phyloP scores from a whole-genome alignment of 768 basidiomycete genomes.

The Kwoniella europaea region DNA sequence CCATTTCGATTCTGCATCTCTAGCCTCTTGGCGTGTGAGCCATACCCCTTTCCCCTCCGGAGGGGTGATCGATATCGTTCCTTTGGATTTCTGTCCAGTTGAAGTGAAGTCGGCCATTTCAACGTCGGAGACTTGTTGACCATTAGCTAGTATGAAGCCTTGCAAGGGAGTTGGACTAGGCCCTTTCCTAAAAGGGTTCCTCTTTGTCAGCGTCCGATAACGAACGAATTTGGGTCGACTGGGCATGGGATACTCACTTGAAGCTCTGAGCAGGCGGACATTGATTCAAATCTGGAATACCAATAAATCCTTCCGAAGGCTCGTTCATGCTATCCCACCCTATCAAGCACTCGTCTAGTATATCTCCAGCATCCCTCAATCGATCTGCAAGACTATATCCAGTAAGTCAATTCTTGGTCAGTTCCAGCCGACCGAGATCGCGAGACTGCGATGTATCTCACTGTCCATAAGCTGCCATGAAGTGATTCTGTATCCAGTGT shows the following conservation, averaged over 20 bases:
- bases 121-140: slow-evolving; percentile 71
- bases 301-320: slow-evolving; percentile 81
- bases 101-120: slow-evolving; percentile 80
- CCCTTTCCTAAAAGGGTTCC: slow-evolving; percentile 71
- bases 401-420: too few species aligned
- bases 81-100: slow-evolving; percentile 75
- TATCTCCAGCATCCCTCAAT: slow-evolving; percentile 72
- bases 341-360: slow-evolving; percentile 84
- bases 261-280: slow-evolving; percentile 70
- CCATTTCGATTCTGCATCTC: slow-evolving; percentile 64
- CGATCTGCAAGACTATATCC: slow-evolving; percentile 67
- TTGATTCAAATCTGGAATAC: slow-evolving; percentile 69
- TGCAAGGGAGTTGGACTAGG: slow-evolving; percentile 84
- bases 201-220: too few species aligned
- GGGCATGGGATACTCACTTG: slow-evolving; percentile 30
- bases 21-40: slow-evolving; percentile 65
- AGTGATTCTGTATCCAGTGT: slow-evolving; percentile 80
- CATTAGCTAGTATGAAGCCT: slow-evolving; percentile 85
- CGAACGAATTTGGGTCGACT: not conserved
- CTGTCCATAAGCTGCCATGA: slow-evolving; percentile 72
- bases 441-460: slow-evolving; percentile 32
- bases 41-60: slow-evolving; percentile 74
- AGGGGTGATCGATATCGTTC: slow-evolving; percentile 81
- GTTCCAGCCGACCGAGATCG: not conserved
- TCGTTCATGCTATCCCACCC: slow-evolving; percentile 99